Evolutionary conservation across 2,329 filamentous ascomycete genomes (phyloP).

Genomic region (Botrytis squamosa): DNA sequence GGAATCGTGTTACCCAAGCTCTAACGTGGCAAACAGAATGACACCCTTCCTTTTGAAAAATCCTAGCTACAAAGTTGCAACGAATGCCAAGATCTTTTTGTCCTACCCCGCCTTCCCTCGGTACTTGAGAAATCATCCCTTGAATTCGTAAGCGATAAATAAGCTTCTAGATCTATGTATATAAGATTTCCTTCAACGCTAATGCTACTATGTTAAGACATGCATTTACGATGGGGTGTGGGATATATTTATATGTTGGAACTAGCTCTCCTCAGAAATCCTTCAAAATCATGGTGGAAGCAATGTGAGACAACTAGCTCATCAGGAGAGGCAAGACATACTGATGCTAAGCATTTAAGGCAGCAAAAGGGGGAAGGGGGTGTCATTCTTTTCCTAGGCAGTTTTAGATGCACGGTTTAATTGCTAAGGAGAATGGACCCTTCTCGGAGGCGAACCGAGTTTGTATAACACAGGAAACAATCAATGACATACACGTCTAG

Average conservation of each 20-base stretch:
- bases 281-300: neutral
- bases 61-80: neutral
- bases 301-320: neutral
- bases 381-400: neutral
- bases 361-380: neutral
- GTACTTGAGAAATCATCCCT: neutral
- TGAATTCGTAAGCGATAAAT: neutral
- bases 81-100: neutral
- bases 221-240: neutral
- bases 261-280: neutral
- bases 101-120: neutral
- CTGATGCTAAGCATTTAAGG: neutral
- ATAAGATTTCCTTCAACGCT: neutral
- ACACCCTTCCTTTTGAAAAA: too few relatives aligned
- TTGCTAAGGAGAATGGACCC: accelerated
- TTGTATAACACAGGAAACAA: neutral
- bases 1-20: neutral
- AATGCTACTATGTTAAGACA: neutral
- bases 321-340: neutral
- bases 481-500: neutral
- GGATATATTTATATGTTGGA: neutral
- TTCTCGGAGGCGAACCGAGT: neutral
- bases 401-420: neutral
- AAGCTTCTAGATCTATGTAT: neutral
- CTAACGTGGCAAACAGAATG: neutral